Conservation (phyloP, 83 land plant genomes). For the Picea engelmannii region DNA sequence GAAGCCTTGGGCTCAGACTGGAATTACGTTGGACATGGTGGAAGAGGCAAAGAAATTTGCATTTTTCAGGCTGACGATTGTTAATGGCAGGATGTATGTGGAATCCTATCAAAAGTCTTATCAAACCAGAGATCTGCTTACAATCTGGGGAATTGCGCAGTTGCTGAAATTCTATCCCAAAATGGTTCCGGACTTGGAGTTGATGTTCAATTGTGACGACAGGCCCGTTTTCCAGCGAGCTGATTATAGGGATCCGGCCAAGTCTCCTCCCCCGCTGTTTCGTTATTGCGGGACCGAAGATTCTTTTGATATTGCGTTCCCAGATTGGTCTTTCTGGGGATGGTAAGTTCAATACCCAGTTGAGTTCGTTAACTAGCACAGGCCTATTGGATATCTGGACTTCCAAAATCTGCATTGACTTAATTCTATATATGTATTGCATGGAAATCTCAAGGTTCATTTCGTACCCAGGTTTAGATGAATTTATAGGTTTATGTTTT, state of each 20-base stretch:
- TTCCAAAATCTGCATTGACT: background rate
- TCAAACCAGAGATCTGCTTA: conserved; percentile 55
- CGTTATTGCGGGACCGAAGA: conserved; percentile 42
- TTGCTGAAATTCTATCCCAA: conserved; percentile 63
- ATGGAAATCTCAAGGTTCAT: background rate
- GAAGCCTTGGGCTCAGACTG: conserved; percentile 31
- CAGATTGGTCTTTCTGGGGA: conserved; percentile 92
- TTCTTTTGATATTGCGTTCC: conserved; percentile 58
- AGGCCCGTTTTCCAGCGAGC: conserved; percentile 19
- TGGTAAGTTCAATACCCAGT: conserved; percentile 41
- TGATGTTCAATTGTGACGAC: conserved; percentile 67
- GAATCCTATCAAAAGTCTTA: conserved; percentile 37
- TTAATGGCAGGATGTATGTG: conserved; percentile 45
- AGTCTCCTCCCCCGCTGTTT: conserved; percentile 53
- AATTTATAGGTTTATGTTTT: background rate
- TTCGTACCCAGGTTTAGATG: background rate
- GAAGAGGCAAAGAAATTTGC: conserved; percentile 20
- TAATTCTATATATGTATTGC: background rate
- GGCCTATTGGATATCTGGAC: background rate
- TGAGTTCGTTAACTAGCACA: too few relatives aligned
- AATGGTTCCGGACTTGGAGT: conserved; percentile 64
- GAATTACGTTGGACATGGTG: conserved; percentile 35
- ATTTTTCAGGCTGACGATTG: conserved; percentile 32
- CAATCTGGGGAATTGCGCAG: conserved; percentile 72
- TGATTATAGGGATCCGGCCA: background rate